Conservation (phyloP, 2,329 filamentous ascomycete genomes). For the Diaporthe destruens region DNA sequence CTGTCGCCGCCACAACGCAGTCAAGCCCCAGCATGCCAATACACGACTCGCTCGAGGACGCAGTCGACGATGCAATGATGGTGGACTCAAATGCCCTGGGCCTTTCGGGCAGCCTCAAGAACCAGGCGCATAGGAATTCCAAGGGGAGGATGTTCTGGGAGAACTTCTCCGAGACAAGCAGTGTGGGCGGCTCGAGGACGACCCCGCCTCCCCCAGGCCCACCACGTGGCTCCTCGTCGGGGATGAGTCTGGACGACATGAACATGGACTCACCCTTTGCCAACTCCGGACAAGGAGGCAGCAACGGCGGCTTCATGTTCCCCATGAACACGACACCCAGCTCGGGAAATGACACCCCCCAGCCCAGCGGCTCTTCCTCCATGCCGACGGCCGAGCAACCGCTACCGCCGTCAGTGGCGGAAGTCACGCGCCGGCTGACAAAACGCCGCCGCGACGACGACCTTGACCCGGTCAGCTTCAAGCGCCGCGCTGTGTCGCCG, state of each 20-base stretch:
- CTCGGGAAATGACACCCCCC: constrained; percentile 55
- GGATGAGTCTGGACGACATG: constrained; percentile 75
- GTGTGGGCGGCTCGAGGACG: constrained; percentile 57
- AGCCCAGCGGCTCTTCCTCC: constrained; percentile 49
- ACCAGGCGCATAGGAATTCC: constrained; percentile 78
- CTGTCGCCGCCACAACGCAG: constrained; percentile 68
- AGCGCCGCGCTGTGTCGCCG: constrained; percentile 90
- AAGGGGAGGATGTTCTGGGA: constrained; percentile 83
- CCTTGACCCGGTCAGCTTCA: constrained; percentile 88
- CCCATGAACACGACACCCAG: constrained; percentile 50
- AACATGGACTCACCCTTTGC: constrained; percentile 77
- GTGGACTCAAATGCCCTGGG: constrained; percentile 61
- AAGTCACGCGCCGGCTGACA: constrained; percentile 78
- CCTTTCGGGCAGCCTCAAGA: constrained; percentile 78
- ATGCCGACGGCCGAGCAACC: constrained; percentile 45
- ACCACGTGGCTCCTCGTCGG: constrained; percentile 69
- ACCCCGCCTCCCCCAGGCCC: constrained; percentile 75
- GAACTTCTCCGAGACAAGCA: constrained; percentile 76
- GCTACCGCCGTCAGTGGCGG: constrained; percentile 74
- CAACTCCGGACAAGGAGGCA: constrained; percentile 42
- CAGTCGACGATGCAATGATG: constrained; percentile 78
- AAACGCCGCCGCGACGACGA: constrained; percentile 93
- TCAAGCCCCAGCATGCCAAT: constrained; percentile 78
- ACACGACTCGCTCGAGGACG: constrained; percentile 75
- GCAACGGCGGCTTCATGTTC: constrained; percentile 46